phyloP scores from a whole-genome alignment of 192 early-diverging fungal genomes.

The Coemansia furcata region DNA sequence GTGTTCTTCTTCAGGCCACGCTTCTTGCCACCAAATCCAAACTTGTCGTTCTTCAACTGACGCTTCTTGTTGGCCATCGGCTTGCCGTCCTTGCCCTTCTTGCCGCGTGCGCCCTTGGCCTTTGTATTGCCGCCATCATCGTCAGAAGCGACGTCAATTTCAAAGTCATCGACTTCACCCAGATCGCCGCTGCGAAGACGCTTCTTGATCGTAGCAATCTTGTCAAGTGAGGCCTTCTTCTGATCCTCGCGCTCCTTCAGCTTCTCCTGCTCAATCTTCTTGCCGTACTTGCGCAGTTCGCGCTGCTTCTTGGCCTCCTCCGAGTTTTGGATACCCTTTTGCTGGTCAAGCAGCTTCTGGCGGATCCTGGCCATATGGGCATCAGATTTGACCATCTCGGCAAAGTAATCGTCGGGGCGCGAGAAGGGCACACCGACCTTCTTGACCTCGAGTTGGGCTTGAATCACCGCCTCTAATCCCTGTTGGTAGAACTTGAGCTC shows the following conservation, averaged over 20 bases:
- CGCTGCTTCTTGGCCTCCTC: slow-evolving; percentile 86
- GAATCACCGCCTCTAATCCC: slow-evolving; percentile 73
- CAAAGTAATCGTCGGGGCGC: slow-evolving; percentile 94
- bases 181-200: slow-evolving; percentile 62
- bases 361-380: slow-evolving; percentile 91
- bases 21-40: slow-evolving; percentile 91
- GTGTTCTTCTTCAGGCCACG: slow-evolving; percentile 77
- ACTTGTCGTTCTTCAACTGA: slow-evolving; percentile 77
- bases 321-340: slow-evolving; percentile 70
- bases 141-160: slow-evolving; percentile 45
- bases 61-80: slow-evolving; percentile 54
- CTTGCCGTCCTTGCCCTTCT: slow-evolving; percentile 27
- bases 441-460: slow-evolving; percentile 61
- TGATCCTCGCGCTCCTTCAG: slow-evolving; percentile 80
- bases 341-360: slow-evolving; percentile 82
- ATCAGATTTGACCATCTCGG: slow-evolving; percentile 98
- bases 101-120: slow-evolving; percentile 11
- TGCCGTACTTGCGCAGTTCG: slow-evolving; percentile 94
- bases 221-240: slow-evolving; percentile 87
- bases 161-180: slow-evolving; percentile 48
- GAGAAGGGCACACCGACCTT: slow-evolving; percentile 71
- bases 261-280: slow-evolving; percentile 94
- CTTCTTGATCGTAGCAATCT: slow-evolving; percentile 86
- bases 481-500: slow-evolving; percentile 94
- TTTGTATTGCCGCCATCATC: slow-evolving; percentile 16